Evolutionary conservation across 768 basidiomycete species (phyloP), one percentile per base, ranked within the genome.

Genomic region (Suillus brevipes): DNA sequence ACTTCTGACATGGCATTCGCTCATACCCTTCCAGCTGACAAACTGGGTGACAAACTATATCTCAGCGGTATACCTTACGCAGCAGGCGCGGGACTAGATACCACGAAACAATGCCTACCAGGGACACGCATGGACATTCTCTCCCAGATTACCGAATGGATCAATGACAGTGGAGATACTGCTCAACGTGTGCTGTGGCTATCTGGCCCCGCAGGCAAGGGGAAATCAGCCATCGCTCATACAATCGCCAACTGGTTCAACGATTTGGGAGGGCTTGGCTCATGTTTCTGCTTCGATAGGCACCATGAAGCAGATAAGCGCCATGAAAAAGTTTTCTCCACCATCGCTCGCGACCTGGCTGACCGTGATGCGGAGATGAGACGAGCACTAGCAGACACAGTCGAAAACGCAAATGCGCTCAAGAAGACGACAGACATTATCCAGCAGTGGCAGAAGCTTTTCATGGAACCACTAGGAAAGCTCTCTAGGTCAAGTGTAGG

Each of bases 161-260:
- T 64, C 3, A 52, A 63, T 20, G 40, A 42, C 36, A 36, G n/a
- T n/a, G n/a, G 13, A 37, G 55, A 49, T 18, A 20, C 36, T n/a
- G 28, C 50, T 36, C 49, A 57, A 23, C 62, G 62, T 14, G 60
- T 72, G 12, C 67, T 62, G 49, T 61, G 66, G 37, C 65, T 72
- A 20, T 25, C 58, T 13, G 71, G 71, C 1, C 58, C 43, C 14
- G 47, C 64, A 16, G 73, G 72, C 31, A 77, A 67, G 0, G 77
- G 77, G 6, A 78, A 78, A 58, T 75, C 77, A 8, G 68, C 75
- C 0, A 62, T 78, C 20, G 70, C 71, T 25, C 64, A 71, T 40
- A 65, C 71, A 2, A 65, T 67, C 28, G 69, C 70, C 18, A 4
- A 53, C 9, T 56, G 40, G 31, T 67, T 67, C 43, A 20, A 66